Base-by-base conservation (phyloP, 208 protist species). In the Phytomonas sp. region DNA sequence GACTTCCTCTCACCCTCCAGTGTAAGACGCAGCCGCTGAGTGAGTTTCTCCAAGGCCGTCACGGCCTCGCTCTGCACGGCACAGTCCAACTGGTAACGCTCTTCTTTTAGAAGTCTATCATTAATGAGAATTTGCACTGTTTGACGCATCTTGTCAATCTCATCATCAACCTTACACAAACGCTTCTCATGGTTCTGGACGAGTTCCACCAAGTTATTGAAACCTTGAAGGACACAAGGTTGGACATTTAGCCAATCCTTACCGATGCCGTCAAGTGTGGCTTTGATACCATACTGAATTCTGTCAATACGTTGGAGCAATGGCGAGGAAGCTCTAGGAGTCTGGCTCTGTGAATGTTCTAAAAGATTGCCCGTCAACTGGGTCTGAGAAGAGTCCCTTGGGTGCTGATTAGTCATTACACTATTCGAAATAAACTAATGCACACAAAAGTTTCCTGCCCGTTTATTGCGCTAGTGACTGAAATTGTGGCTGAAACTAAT, bases 171-270 rank as follows among this genome's bases (percentile, higher is more conserved):
- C 60, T 67, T 9, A 31, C 9, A 36, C 23, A 88, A 65, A 2
- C 75, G 78, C 0, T 37, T 59, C 17, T 69, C 67, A 5, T 75
- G 79, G 23, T 46, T 29, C 53, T 73, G 70, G 20, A 62, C 66
- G 15, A 77, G 62, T 15, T 65, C 66, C 23, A 43, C 64, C 11
- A 76, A 67, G 13, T 68, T 66, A 33, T 77, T 76, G 13, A 73
- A 26, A 5, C 67, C 64, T 28, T 80, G 72, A 20, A 82, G 29
- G 11, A 93, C 84, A 61, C 88, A 91, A 20, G 84, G 83, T 51
- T 90, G 83, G 15, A 93, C 88, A 67, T 93, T 93, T 29, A 83
- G 72, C 87, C 87, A 93, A 29, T 65, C 68, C 76, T 76, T 84
- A 29, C 73, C 75, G 28, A 74, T 46, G 0, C 83, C 78, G 6